Evolutionary conservation across 208 protist genomes (phyloP).

Genomic region (Herpetomonas tarakana): DNA sequence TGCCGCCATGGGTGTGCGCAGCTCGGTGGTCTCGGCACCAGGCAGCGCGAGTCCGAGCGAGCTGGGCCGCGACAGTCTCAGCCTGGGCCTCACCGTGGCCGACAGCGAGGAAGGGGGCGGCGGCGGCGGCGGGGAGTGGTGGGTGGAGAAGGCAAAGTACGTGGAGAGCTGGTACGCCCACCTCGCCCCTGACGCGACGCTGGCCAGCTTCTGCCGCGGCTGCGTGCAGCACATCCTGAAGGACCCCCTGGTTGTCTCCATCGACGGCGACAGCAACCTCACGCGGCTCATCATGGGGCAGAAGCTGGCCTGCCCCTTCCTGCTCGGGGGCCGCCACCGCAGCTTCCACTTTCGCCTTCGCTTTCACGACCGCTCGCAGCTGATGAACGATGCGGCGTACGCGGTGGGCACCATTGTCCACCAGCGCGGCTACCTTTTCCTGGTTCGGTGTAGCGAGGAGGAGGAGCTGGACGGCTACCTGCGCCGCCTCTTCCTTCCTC

Average conservation of each 20-base stretch:
- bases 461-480: constrained; percentile 82
- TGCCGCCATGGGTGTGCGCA: not conserved
- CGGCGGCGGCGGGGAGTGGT: constrained; percentile 27
- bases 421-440: constrained; percentile 74
- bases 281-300: constrained; percentile 43
- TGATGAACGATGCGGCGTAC: constrained; percentile 60
- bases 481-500: constrained; percentile 54
- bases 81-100: not conserved
- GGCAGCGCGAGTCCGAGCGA: not conserved
- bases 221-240: constrained; percentile 76
- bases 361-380: constrained; percentile 45
- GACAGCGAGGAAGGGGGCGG: not conserved
- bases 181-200: constrained; percentile 53
- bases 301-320: constrained; percentile 59
- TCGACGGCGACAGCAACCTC: constrained; percentile 68
- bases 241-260: constrained; percentile 57
- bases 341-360: constrained; percentile 74
- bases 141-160: constrained; percentile 71
- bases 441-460: constrained; percentile 56
- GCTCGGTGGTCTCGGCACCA: not conserved
- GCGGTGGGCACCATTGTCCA: constrained; percentile 67
- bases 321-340: constrained; percentile 47
- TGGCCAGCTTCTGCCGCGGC: constrained; percentile 58
- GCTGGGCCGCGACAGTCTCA: not conserved
- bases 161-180: constrained; percentile 78